Conservation (phyloP, 371 early-diverging fungal genomes). For the Gilbertella persicaria region DNA sequence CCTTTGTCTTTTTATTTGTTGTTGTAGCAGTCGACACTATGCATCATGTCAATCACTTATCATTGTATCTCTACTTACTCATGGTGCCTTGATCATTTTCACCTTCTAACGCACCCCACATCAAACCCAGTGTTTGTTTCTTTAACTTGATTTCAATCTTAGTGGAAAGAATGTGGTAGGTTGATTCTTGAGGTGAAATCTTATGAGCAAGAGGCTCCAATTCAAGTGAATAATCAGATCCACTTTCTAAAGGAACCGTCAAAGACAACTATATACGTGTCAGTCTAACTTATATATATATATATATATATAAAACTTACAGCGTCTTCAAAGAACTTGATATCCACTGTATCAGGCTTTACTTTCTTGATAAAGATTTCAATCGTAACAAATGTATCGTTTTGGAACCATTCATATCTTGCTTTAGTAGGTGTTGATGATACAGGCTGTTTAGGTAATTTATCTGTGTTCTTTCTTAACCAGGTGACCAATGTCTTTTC, state of each 20-base stretch:
- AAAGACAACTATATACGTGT: conserved; percentile 60
- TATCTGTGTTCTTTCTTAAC: conserved; percentile 56
- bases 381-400: conserved; percentile 83
- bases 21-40: conserved; percentile 28
- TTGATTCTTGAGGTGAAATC: conserved; percentile 72
- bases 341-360: conserved; percentile 61
- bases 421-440: conserved; percentile 2
- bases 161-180: conserved; percentile 76
- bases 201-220: conserved; percentile 80
- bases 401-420: conserved; percentile 98
- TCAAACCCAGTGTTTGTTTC: conserved; percentile 70
- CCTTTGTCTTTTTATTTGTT: conserved; percentile 52
- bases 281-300: neutral
- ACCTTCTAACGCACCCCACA: conserved; percentile 84
- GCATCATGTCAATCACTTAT: neutral
- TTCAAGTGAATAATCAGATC: conserved; percentile 79
- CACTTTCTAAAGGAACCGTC: conserved; percentile 73
- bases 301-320: conserved; percentile 36
- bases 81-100: conserved; percentile 47
- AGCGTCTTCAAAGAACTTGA: conserved; percentile 65
- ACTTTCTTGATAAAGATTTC: conserved; percentile 90
- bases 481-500: conserved; percentile 59
- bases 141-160: conserved; percentile 94
- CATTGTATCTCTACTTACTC: conserved; percentile 27
- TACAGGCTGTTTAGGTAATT: conserved; percentile 23